Evolutionary conservation across 2,329 filamentous ascomycete species (phyloP).

Genomic region (Pseudogymnoascus verrucosus): DNA sequence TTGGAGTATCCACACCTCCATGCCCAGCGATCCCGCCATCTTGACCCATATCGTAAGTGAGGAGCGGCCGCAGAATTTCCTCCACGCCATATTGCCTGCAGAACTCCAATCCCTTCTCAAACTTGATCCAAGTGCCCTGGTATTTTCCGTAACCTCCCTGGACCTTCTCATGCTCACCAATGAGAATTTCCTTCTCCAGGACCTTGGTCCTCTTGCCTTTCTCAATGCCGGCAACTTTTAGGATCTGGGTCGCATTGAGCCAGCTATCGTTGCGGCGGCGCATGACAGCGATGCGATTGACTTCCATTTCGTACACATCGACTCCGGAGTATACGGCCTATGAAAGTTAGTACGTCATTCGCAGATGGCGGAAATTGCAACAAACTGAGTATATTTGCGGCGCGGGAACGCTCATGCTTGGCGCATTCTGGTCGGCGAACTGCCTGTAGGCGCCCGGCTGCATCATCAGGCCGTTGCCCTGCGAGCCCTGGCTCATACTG

Average conservation of each 20-base stretch:
- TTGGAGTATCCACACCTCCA: slow-evolving; percentile 82
- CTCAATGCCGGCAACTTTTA: slow-evolving; percentile 94
- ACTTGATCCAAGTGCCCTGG: slow-evolving; percentile 97
- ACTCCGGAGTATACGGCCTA: slow-evolving; percentile 90
- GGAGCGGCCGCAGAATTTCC: slow-evolving; percentile 62
- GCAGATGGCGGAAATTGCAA: slow-evolving; percentile 18
- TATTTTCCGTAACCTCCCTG: slow-evolving; percentile 98
- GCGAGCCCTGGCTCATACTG: slow-evolving; percentile 28
- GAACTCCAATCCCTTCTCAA: slow-evolving; percentile 84
- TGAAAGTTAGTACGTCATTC: background rate
- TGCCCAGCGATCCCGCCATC: slow-evolving; percentile 65
- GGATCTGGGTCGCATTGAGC: slow-evolving; percentile 96
- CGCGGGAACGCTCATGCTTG: slow-evolving; percentile 22
- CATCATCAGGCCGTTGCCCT: slow-evolving; percentile 27
- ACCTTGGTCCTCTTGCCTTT: slow-evolving; percentile 98
- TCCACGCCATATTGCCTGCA: slow-evolving; percentile 75
- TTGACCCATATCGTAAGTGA: slow-evolving; percentile 74
- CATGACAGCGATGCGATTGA: slow-evolving; percentile 91
- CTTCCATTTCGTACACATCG: slow-evolving; percentile 97
- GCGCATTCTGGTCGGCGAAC: slow-evolving; percentile 22
- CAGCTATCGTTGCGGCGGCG: slow-evolving; percentile 89
- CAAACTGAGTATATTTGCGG: slow-evolving; percentile 56
- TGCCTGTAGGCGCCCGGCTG: slow-evolving; percentile 25
- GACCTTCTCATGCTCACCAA: slow-evolving; percentile 95
- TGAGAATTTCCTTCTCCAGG: slow-evolving; percentile 93